phyloP scores from a whole-genome alignment of 441 rosid genomes.

The Breynia disticha region DNA sequence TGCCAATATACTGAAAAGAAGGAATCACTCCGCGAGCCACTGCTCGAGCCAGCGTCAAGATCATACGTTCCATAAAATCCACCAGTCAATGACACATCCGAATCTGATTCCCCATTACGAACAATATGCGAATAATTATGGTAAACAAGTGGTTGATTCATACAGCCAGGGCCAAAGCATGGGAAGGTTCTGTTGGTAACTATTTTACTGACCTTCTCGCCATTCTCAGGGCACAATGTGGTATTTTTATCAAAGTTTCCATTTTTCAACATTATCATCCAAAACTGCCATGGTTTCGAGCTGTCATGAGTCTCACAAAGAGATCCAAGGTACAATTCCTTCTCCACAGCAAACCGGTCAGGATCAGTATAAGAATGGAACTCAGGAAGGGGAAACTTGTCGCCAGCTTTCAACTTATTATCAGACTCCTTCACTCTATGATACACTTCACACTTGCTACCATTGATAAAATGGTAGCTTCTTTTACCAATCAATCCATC shows the following conservation, averaged over 20 bases:
- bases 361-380: no score
- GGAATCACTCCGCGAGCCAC: slow-evolving; percentile 34
- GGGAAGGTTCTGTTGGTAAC: slow-evolving; percentile 49
- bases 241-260: slow-evolving; percentile 65
- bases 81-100: slow-evolving; percentile 32
- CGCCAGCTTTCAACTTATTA: slow-evolving; percentile 45
- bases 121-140: slow-evolving; percentile 35
- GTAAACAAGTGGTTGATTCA: slow-evolving; percentile 58
- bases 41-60: slow-evolving; percentile 38
- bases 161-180: slow-evolving; percentile 63
- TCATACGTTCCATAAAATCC: slow-evolving; percentile 63
- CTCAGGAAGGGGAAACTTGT: slow-evolving; percentile 30
- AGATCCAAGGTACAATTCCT: slow-evolving; percentile 53
- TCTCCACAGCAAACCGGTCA: slow-evolving; percentile 46
- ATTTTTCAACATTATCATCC: slow-evolving; percentile 72
- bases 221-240: slow-evolving; percentile 60
- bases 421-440: slow-evolving; percentile 44
- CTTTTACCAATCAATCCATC: slow-evolving; percentile 13
- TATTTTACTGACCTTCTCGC: slow-evolving; percentile 37
- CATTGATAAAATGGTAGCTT: slow-evolving; percentile 9
- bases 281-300: slow-evolving; percentile 44
- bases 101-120: slow-evolving; percentile 14
- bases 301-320: slow-evolving; percentile 34
- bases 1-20: slow-evolving; percentile 51
- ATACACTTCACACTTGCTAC: slow-evolving; percentile 31